Evolutionary conservation across 352 stramenopile genomes (phyloP), one percentile per base, ranked within the genome.

Genomic region (Peronosclerospora sorghi): DNA sequence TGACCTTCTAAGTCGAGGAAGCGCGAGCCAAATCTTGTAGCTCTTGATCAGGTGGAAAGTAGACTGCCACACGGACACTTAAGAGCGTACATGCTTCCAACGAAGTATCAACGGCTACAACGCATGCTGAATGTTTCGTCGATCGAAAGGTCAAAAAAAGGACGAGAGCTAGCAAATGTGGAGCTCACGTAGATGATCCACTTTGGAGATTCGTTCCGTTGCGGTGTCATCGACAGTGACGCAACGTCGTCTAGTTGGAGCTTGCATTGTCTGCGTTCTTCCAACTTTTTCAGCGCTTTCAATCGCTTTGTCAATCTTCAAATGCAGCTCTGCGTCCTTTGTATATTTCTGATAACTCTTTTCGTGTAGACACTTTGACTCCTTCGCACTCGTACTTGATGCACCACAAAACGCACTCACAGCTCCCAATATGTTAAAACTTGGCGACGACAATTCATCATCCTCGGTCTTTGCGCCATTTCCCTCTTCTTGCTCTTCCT

Each of bases 241-340:
- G n/a, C n/a, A n/a, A n/a, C n/a, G n/a, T n/a, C n/a, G n/a, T n/a
- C 29, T 32, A 53, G 56, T 14, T 50, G 40, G 8, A 52, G 28
- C 32, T 61, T 57, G n/a, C 35, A 34, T 24, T 59, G 62, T 28
- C 58, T 58, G 48, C 36, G 59, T 45, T 70, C 54, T 35, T 81
- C 46, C n/a, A 83, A 46, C 32, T 76, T n/a, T 18, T 71, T 59
- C 5, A 86, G 41, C 8, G 76, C 73, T 17, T 72, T 71, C 10
- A 71, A 45, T 5, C 74, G 63, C 35, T 90, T 86, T 24, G 64
- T 87, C 74, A 18, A 86, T 78, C n/a, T 73, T 77, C 30, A 67
- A 60, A 6, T 54, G 62, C 2, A 76, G 27, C 29, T 56, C 53
- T 26, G 35, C 35, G 13, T 44, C 34, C 19, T n/a, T 24, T 17